phyloP scores from a whole-genome alignment of 768 basidiomycete species.

The Lactarius sp. region DNA sequence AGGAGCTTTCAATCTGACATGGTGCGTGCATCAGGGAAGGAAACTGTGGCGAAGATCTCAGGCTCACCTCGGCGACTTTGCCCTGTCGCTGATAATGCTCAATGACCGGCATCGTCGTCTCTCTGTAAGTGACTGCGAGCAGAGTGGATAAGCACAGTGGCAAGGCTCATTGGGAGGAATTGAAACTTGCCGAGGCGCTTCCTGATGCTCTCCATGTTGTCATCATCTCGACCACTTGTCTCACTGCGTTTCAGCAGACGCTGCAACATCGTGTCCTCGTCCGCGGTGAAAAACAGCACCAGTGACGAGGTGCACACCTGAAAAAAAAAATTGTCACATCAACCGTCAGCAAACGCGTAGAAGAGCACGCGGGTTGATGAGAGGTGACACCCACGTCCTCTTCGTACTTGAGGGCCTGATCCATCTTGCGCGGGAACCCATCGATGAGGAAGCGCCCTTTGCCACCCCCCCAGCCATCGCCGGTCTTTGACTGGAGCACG shows the following conservation, averaged over 20 bases:
- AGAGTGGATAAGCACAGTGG: neutral
- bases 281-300: constrained; percentile 83
- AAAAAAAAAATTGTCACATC: neutral
- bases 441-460: constrained; percentile 90
- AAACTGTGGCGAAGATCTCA: neutral
- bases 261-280: constrained; percentile 80
- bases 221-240: constrained; percentile 94
- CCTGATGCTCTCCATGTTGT: constrained; percentile 89
- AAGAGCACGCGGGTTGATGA: neutral
- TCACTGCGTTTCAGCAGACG: constrained; percentile 87
- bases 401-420: constrained; percentile 92
- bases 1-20: constrained; percentile 63
- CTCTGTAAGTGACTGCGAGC: constrained; percentile 68
- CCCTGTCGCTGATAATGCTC: constrained; percentile 60
- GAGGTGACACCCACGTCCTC: constrained; percentile 51
- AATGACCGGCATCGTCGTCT: constrained; percentile 91
- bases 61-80: constrained; percentile 76
- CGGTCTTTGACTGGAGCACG: constrained; percentile 43
- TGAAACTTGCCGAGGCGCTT: constrained; percentile 83
- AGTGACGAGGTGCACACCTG: constrained; percentile 78
- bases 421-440: constrained; percentile 98
- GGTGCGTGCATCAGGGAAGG: neutral
- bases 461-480: constrained; percentile 63
- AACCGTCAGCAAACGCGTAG: neutral
- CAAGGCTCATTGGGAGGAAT: neutral